These are phyloP conservation scores for Pilasporangium apinafurcum DNA, from an alignment of 352 stramenopile species.

Conservation along the genomic window DNA sequence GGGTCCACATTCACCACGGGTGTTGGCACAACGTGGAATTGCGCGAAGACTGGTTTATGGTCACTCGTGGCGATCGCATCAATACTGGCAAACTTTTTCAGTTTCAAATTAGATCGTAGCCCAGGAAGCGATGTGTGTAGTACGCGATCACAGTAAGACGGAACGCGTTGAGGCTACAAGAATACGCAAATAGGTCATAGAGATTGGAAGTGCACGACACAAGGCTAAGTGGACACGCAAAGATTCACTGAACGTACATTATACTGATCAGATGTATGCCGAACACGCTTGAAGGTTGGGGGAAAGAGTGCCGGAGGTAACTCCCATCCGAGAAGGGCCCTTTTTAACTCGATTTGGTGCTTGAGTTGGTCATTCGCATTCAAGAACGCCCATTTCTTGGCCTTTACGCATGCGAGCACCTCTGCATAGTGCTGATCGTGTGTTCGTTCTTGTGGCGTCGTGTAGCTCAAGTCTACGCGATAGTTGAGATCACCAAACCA, in stretches of 20 bases:
- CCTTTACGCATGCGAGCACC: slow-evolving; percentile 46
- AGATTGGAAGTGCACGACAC: too few species aligned
- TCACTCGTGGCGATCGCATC: slow-evolving; percentile 72
- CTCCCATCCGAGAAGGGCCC: slow-evolving; percentile 58
- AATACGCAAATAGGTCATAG: background rate
- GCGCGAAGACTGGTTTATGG: slow-evolving; percentile 72
- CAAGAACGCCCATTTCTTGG: slow-evolving; percentile 56
- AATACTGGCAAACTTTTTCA: slow-evolving; percentile 49
- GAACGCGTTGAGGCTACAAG: slow-evolving; percentile 56
- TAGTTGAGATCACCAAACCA: slow-evolving; percentile 88
- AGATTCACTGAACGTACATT: slow-evolving; percentile 15
- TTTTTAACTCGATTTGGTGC: slow-evolving; percentile 49
- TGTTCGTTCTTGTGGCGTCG: slow-evolving; percentile 24
- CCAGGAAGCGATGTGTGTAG: slow-evolving; percentile 77
- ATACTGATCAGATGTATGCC: slow-evolving; percentile 33
- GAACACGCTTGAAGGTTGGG: slow-evolving; percentile 82
- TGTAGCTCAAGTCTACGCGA: slow-evolving; percentile 68
- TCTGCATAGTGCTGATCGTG: slow-evolving; percentile 67
- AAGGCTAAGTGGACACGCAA: too few species aligned
- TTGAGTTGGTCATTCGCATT: slow-evolving; percentile 77
- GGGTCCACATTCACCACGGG: slow-evolving; percentile 14
- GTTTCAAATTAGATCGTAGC: slow-evolving; percentile 39
- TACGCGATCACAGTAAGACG: slow-evolving; percentile 82
- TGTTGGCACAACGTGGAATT: slow-evolving; percentile 42
- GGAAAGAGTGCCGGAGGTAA: slow-evolving; percentile 56